Evolutionary conservation across 1,284 basidiomycete genomes (phyloP).

Genomic region (Sporisorium reilianum): DNA sequence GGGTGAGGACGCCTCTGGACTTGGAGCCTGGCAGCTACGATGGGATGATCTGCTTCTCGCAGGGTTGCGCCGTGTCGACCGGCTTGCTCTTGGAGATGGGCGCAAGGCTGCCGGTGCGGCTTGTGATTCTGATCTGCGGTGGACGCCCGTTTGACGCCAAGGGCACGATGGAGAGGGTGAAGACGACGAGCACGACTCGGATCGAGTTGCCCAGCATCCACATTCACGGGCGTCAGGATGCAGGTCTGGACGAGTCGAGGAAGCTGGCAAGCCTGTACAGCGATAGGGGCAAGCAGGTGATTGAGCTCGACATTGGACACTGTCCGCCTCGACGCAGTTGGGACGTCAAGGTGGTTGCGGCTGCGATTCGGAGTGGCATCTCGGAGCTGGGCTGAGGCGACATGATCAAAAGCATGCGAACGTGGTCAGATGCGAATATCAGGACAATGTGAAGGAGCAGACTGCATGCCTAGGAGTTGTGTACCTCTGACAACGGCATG

Average conservation of each 20-base stretch:
- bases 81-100: constrained; percentile 29
- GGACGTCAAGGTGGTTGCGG: constrained; percentile 31
- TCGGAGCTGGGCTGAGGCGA: background rate
- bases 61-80: constrained; percentile 46
- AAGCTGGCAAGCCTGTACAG: constrained; percentile 24
- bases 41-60: constrained; percentile 52
- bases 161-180: constrained; percentile 30
- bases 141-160: constrained; percentile 34
- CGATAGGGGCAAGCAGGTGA: constrained; percentile 24
- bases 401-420: background rate
- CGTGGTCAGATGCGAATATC: background rate
- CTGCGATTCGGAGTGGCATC: constrained; percentile 22
- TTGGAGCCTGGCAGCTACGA: constrained; percentile 12
- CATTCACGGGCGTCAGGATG: constrained; percentile 35
- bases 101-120: constrained; percentile 21
- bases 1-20: constrained; percentile 19
- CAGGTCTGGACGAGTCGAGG: constrained; percentile 30
- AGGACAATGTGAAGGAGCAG: background rate
- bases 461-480: background rate
- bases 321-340: constrained; percentile 36
- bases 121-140: constrained; percentile 46
- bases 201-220: constrained; percentile 34
- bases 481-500: background rate
- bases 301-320: constrained; percentile 49
- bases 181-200: constrained; percentile 2